phyloP scores from a whole-genome alignment of 805 yeast genomes.

The Saccharomyces mikatae region DNA sequence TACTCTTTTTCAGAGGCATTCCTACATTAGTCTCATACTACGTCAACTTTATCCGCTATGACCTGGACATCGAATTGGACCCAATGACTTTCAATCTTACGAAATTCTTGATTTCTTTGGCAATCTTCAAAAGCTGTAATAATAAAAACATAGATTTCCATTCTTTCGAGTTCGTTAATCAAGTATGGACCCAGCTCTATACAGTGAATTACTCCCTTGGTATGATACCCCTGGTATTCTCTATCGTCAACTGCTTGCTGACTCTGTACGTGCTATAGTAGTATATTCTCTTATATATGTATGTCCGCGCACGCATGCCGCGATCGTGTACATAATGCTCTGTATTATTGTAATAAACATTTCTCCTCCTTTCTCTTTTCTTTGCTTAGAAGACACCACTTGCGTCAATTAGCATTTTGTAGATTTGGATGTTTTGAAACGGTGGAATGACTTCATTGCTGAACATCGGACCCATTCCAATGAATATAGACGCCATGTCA shows the following conservation, averaged over 20 bases:
- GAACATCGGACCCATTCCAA: slow-evolving; percentile 77
- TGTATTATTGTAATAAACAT: not conserved
- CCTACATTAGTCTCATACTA: slow-evolving; percentile 23
- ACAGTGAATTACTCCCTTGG: slow-evolving; percentile 10
- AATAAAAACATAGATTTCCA: not conserved
- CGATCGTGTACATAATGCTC: not conserved
- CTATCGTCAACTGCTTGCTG: slow-evolving; percentile 15
- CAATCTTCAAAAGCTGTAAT: slow-evolving; percentile 5
- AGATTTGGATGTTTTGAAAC: slow-evolving; percentile 58
- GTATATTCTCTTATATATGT: not conserved
- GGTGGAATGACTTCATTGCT: slow-evolving; percentile 38
- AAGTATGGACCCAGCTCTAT: not conserved
- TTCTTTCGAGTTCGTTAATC: not conserved
- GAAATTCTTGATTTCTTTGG: slow-evolving; percentile 17
- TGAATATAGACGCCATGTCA: slow-evolving; percentile 74
- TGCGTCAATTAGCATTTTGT: not conserved
- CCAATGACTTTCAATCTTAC: slow-evolving; percentile 26
- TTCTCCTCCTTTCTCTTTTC: not conserved
- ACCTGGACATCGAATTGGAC: slow-evolving; percentile 20
- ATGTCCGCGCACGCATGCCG: not conserved
- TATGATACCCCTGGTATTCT: slow-evolving; percentile 18
- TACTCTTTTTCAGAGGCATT: slow-evolving; percentile 7
- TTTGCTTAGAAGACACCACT: not conserved
- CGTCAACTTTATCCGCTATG: slow-evolving; percentile 27
- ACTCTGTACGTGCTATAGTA: slow-evolving; percentile 19